Percentiles rank a stretch among this genome's conserved stretches.
These are phyloP conservation scores for Jamesozyma lodderae DNA, from an alignment of 805 yeast genomes.

Conservation along the genomic window DNA sequence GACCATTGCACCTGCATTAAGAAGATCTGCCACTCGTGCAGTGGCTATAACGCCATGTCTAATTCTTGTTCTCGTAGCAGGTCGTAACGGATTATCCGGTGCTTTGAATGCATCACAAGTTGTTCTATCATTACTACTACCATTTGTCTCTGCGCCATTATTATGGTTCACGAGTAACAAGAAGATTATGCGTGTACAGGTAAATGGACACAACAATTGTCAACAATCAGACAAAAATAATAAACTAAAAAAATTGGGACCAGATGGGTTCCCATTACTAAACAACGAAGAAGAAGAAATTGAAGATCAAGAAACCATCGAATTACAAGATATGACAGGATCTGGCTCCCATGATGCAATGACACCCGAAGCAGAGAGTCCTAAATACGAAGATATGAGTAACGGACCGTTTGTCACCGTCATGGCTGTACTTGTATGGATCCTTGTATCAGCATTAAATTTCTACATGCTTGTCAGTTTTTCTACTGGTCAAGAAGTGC, in stretches of 20 bases:
- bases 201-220: slow-evolving; percentile 11
- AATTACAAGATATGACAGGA: slow-evolving; percentile 2
- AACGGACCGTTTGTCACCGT: slow-evolving; percentile 40
- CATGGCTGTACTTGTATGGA: slow-evolving; percentile 55
- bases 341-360: not conserved
- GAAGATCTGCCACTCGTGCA: slow-evolving; percentile 73
- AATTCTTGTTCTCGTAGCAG: slow-evolving; percentile 61
- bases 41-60: slow-evolving; percentile 84
- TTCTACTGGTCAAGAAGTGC: slow-evolving; percentile 37
- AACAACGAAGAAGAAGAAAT: not conserved
- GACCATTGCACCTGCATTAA: slow-evolving; percentile 69
- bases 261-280: too few relatives aligned
- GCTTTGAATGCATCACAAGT: slow-evolving; percentile 83
- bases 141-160: slow-evolving; percentile 83
- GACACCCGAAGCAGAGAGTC: not conserved
- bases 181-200: slow-evolving; percentile 53
- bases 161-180: slow-evolving; percentile 69
- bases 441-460: slow-evolving; percentile 57
- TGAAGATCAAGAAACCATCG: slow-evolving; percentile 1
- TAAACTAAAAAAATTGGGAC: not conserved
- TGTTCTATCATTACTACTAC: slow-evolving; percentile 66
- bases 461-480: slow-evolving; percentile 48
- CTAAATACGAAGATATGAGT: slow-evolving; percentile 33
- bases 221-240: slow-evolving; percentile 5
- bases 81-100: slow-evolving; percentile 69